A percentile compares a stretch with the other conserved stretches of the same genome.
Evolutionary conservation across 352 stramenopile genomes (phyloP).

Genomic region (Globisporangium megalacanthum): DNA sequence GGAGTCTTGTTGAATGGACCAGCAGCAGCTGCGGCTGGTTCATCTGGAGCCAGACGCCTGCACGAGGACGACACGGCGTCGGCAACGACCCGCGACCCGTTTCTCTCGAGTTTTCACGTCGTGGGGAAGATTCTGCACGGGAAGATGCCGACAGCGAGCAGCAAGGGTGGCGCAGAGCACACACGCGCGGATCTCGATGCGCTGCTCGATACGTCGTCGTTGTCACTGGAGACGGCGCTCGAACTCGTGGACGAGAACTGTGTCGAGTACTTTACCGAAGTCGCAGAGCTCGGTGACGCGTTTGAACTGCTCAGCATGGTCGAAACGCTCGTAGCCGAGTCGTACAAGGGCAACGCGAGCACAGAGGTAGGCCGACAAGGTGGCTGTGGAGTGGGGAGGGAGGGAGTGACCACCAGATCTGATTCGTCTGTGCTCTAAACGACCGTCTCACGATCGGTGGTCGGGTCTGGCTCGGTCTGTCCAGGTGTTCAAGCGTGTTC

Average conservation of each 20-base stretch:
- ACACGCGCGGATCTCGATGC: constrained; percentile 30
- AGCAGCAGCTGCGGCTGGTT: not conserved
- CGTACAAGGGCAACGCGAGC: constrained; percentile 39
- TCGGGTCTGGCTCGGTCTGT: not conserved
- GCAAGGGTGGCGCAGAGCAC: not conserved
- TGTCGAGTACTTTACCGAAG: constrained; percentile 60
- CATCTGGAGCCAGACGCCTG: not conserved
- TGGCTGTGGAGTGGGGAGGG: not conserved
- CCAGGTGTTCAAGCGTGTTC: constrained; percentile 53
- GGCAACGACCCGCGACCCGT: constrained; percentile 41
- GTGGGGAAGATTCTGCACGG: constrained; percentile 74
- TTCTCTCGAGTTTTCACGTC: constrained; percentile 78
- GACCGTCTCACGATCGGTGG: not conserved
- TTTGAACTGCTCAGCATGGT: constrained; percentile 67
- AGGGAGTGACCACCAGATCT: not conserved
- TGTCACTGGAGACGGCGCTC: constrained; percentile 52
- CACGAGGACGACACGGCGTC: constrained; percentile 6
- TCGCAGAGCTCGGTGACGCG: constrained; percentile 62
- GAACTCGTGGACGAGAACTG: constrained; percentile 75
- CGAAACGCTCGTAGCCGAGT: constrained; percentile 46
- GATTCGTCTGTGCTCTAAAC: not conserved
- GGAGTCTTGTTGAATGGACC: no score
- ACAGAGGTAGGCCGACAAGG: constrained; percentile 33
- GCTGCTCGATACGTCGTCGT: constrained; percentile 47
- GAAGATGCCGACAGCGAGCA: constrained; percentile 29